Conservation (phyloP, 2,329 filamentous ascomycete species). For the Atkinsonella hypoxylon region DNA sequence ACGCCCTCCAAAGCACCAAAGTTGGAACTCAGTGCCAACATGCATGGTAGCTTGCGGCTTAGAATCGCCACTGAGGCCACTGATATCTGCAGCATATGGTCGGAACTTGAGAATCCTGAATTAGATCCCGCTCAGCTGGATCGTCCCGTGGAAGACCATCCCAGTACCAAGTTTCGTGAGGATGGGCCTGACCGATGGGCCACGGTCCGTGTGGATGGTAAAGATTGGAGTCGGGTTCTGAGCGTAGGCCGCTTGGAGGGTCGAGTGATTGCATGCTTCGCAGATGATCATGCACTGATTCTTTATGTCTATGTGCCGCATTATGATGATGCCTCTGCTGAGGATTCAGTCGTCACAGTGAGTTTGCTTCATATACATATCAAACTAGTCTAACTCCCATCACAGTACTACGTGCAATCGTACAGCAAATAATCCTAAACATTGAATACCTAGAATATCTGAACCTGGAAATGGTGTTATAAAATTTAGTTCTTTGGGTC, state of each 20-base stretch:
- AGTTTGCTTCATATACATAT: constrained; percentile 16
- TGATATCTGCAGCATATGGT: constrained; percentile 78
- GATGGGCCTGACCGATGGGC: constrained; percentile 77
- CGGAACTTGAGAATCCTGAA: constrained; percentile 73
- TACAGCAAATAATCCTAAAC: constrained; percentile 19
- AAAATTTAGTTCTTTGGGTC: not conserved
- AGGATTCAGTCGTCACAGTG: constrained; percentile 68
- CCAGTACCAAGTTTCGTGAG: constrained; percentile 65
- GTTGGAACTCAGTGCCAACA: constrained; percentile 82
- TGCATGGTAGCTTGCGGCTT: constrained; percentile 77
- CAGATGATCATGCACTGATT: constrained; percentile 67
- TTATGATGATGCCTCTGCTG: constrained; percentile 51
- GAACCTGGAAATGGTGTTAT: not conserved
- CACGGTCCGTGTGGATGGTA: constrained; percentile 79
- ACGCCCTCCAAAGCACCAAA: constrained; percentile 42
- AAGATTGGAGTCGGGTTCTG: constrained; percentile 89
- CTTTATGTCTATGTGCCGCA: constrained; percentile 71
- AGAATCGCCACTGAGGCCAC: constrained; percentile 74
- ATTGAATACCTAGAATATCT: not conserved
- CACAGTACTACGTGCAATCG: constrained; percentile 32
- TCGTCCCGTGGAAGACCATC: constrained; percentile 64
- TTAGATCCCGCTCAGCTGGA: constrained; percentile 68
- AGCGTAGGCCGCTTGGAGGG: constrained; percentile 84
- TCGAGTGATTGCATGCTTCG: constrained; percentile 84
- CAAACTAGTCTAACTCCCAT: constrained; percentile 11